These are phyloP conservation scores for Chaetomium olivaceum DNA, from an alignment of 2,329 filamentous ascomycete genomes.

Conservation along the genomic window DNA sequence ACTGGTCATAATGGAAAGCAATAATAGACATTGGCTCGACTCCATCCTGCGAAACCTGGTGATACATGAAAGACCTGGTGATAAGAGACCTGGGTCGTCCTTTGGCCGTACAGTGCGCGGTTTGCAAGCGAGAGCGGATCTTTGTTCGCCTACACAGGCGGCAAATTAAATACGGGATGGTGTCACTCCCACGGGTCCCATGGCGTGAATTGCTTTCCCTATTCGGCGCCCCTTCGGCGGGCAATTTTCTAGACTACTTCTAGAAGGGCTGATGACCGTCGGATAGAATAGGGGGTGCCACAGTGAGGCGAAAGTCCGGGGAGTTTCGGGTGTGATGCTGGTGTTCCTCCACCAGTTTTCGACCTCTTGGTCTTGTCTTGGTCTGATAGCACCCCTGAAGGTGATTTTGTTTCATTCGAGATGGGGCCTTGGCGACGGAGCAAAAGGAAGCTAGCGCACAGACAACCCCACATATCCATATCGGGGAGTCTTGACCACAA, in stretches of 20 bases:
- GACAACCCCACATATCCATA: not conserved
- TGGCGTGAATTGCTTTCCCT: not conserved
- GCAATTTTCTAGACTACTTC: conserved; percentile 15
- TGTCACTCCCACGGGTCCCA: conserved; percentile 1
- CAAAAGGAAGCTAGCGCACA: conserved; percentile 1
- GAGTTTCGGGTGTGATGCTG: not conserved
- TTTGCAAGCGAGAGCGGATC: not conserved
- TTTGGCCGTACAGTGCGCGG: conserved; percentile 5
- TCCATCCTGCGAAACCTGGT: not conserved
- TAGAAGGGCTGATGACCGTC: not conserved
- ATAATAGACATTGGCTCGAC: not conserved
- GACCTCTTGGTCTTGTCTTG: not conserved
- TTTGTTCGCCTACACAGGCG: not conserved
- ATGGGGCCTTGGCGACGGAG: not conserved
- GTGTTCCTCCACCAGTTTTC: not conserved
- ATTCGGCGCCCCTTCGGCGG: not conserved
- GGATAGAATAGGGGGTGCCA: conserved; percentile 8
- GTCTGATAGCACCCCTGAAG: not conserved
- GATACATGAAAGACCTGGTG: too few relatives aligned
- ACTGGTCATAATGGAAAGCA: not conserved
- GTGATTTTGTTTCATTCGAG: conserved; percentile 9
- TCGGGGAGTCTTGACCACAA: not conserved
- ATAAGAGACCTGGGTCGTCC: not conserved
- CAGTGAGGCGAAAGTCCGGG: not conserved
- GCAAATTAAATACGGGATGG: not conserved